Percentiles rank a stretch among this genome's conserved stretches.
Conservation (phyloP, 129 eudicot species). For the Pseudognaphalium luteoalbum region DNA sequence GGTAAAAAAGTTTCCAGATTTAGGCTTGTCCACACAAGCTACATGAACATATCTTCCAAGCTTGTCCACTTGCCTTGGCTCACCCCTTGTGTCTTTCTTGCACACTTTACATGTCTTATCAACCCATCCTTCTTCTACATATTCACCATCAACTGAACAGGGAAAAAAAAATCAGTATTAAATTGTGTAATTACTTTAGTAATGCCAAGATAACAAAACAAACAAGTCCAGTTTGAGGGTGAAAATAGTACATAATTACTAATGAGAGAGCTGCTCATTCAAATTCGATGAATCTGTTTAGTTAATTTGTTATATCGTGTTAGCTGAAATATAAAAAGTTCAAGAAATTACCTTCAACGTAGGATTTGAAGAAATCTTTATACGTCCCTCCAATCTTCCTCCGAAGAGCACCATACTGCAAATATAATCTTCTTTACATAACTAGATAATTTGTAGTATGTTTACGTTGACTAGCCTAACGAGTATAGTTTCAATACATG, state of each 20-base stretch:
- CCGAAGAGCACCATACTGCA: constrained; percentile 96
- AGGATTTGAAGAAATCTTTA: constrained; percentile 97
- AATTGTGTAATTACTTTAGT: too few species aligned
- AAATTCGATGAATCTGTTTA: background rate
- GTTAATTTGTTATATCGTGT: background rate
- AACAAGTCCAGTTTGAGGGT: too few species aligned
- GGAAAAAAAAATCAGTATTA: too few species aligned
- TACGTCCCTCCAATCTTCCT: constrained; percentile 99
- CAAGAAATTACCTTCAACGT: constrained; percentile 69
- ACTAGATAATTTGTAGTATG: too few species aligned
- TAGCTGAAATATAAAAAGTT: background rate
- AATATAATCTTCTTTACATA: background rate
- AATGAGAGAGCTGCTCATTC: background rate
- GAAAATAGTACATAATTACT: too few species aligned
- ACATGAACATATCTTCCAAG: constrained; percentile 86
- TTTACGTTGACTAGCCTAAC: background rate
- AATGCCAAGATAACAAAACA: too few species aligned
- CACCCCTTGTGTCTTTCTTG: constrained; percentile 87
- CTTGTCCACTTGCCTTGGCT: constrained; percentile 80
- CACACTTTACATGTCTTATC: constrained; percentile 96
- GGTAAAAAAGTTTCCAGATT: constrained; percentile 79
- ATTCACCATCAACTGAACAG: constrained; percentile 73
- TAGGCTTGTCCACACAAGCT: constrained; percentile 70
- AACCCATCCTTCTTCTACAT: constrained; percentile 99
- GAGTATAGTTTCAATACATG: background rate